A percentile compares a stretch with the other conserved stretches of the same genome.
phyloP scores from a whole-genome alignment of 148 eudicot genomes.

The Rhododendron henanense region DNA sequence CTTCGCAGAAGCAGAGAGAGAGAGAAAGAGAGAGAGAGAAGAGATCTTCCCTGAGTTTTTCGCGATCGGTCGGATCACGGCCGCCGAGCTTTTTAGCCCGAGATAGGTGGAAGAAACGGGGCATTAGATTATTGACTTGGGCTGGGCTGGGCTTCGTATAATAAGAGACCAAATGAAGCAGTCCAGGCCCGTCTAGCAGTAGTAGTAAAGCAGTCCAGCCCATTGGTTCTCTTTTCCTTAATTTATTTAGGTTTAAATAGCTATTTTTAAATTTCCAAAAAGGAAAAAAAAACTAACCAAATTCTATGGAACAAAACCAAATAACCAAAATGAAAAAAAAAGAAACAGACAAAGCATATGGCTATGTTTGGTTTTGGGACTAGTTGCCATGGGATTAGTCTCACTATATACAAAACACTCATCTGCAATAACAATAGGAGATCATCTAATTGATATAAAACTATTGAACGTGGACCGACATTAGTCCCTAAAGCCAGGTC shows the following conservation, averaged over 20 bases:
- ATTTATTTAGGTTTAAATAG: neutral
- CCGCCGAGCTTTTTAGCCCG: neutral
- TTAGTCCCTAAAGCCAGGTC: too few relatives aligned
- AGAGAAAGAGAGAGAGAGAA: neutral
- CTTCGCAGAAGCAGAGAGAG: neutral
- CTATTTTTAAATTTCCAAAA: too few relatives aligned
- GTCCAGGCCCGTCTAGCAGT: neutral
- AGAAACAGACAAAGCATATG: neutral
- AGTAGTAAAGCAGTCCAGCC: too few relatives aligned
- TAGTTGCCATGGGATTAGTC: neutral
- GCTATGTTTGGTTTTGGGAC: neutral
- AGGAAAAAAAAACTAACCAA: neutral
- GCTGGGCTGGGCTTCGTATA: neutral
- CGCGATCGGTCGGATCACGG: neutral
- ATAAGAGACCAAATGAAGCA: too few relatives aligned
- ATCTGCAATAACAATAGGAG: too few relatives aligned
- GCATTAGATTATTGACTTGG: neutral
- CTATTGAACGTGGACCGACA: too few relatives aligned
- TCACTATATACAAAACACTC: too few relatives aligned
- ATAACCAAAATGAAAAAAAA: too few relatives aligned
- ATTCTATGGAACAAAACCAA: neutral
- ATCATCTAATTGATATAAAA: too few relatives aligned
- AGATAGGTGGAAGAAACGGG: neutral
- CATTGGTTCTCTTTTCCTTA: too few relatives aligned
- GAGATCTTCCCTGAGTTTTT: conserved; percentile 3